Evolutionary conservation across 2,329 filamentous ascomycete species (phyloP).

Genomic region (Beauveria sp.): DNA sequence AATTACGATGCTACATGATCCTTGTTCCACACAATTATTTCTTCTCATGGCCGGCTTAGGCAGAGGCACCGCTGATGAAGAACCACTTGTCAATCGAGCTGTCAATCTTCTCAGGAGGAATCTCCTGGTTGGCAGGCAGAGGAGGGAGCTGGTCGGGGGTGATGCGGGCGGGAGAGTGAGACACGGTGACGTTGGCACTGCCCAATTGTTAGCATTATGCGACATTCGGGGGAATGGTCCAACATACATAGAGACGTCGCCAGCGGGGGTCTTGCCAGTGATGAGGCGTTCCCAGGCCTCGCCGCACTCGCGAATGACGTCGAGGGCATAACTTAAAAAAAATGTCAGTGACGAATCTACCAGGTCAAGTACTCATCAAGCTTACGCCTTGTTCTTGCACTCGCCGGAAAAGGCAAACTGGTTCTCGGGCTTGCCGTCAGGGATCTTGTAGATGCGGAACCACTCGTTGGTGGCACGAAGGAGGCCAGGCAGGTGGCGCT

Average conservation of each 20-base stretch:
- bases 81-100: slow-evolving; percentile 99
- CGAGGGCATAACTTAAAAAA: slow-evolving; percentile 69
- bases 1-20: not conserved
- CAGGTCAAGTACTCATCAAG: not conserved
- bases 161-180: slow-evolving; percentile 66
- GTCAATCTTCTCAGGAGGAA: slow-evolving; percentile 82
- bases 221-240: not conserved
- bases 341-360: slow-evolving; percentile 10
- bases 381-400: slow-evolving; percentile 98
- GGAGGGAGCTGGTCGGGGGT: slow-evolving; percentile 62
- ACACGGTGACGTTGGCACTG: slow-evolving; percentile 74
- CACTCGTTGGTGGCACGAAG: slow-evolving; percentile 98
- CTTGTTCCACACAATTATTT: not conserved
- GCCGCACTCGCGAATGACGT: slow-evolving; percentile 89
- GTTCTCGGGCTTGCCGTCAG: slow-evolving; percentile 99
- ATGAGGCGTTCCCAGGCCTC: slow-evolving; percentile 97
- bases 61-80: slow-evolving; percentile 97
- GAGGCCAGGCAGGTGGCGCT: slow-evolving; percentile 94
- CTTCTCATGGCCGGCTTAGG: slow-evolving; percentile 39
- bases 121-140: slow-evolving; percentile 73
- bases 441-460: slow-evolving; percentile 99
- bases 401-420: slow-evolving; percentile 99
- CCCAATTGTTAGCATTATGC: slow-evolving; percentile 22
- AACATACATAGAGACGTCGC: slow-evolving; percentile 75
- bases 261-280: slow-evolving; percentile 75